Conservation (phyloP, 164 flowering plant genomes). For the Berberis thunbergii region DNA sequence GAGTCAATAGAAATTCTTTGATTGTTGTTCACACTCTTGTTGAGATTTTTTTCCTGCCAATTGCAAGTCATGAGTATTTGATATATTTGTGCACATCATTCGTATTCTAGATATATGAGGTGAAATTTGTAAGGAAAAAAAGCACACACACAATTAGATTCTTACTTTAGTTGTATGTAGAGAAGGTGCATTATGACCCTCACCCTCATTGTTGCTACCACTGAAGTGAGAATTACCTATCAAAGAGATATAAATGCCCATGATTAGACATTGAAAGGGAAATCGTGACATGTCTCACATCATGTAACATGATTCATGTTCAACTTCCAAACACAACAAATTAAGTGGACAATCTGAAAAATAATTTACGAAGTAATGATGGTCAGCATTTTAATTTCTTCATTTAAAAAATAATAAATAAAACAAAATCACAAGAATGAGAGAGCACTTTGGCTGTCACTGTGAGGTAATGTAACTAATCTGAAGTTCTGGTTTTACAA, state of each 20-base stretch:
- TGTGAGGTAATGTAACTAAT: no score
- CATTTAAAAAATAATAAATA: no score
- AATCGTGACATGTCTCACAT: not conserved
- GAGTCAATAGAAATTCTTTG: constrained; percentile 60
- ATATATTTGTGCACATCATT: not conserved
- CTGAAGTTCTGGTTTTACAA: no score
- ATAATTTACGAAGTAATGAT: no score
- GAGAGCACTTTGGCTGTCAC: no score
- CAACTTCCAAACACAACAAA: not conserved
- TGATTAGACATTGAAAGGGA: not conserved
- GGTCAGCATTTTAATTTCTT: no score
- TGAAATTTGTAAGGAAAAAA: not conserved
- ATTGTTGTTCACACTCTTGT: constrained; percentile 36
- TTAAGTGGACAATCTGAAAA: not conserved
- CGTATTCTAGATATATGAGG: not conserved
- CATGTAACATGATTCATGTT: not conserved
- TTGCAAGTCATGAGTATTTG: constrained; percentile 1
- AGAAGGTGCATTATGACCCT: constrained; percentile 19
- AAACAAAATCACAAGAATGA: no score
- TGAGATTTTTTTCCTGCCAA: constrained; percentile 45
- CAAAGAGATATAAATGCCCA: not conserved
- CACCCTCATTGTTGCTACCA: constrained; percentile 27
- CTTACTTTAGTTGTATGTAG: constrained; percentile 30
- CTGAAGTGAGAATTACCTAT: constrained; percentile 39
- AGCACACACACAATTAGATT: not conserved